Evolutionary conservation across 208 protist genomes (phyloP).

Genomic region (Naegleria fowleri): DNA sequence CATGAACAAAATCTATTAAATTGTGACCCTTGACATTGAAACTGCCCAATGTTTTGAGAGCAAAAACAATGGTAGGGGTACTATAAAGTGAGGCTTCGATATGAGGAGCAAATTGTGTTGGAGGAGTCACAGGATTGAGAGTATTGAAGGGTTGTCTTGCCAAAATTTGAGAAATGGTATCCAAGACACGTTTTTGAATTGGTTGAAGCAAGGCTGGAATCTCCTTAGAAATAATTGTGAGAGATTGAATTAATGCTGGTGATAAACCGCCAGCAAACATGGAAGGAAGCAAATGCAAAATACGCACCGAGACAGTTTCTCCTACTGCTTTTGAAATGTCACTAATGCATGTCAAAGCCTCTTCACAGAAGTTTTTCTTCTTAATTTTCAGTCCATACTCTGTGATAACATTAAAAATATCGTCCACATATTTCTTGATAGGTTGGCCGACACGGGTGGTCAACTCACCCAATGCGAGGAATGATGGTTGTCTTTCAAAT

Average conservation of each 20-base stretch:
- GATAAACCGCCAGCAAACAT: conserved; percentile 9
- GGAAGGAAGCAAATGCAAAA: not conserved
- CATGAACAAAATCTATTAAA: conserved; percentile 35
- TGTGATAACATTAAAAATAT: not conserved
- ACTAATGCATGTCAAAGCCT: not conserved
- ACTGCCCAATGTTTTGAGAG: not conserved
- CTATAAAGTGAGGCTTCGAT: not conserved
- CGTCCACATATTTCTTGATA: not conserved
- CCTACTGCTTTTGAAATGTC: conserved; percentile 12
- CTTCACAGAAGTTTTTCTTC: not conserved
- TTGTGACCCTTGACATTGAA: conserved; percentile 13
- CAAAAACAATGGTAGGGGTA: not conserved
- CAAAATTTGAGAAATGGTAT: not conserved
- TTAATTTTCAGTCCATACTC: not conserved
- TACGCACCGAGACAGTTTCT: not conserved
- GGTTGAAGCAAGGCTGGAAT: not conserved
- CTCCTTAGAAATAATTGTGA: not conserved
- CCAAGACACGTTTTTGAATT: not conserved
- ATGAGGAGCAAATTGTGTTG: not conserved
- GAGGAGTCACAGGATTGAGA: not conserved
- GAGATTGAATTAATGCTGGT: not conserved
- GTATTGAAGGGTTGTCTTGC: not conserved
- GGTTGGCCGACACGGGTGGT: not conserved
- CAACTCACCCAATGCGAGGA: not conserved
- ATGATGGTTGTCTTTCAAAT: not conserved